Base-by-base conservation (phyloP, 2,329 filamentous ascomycete species). In the Bipolaris zeicola region DNA sequence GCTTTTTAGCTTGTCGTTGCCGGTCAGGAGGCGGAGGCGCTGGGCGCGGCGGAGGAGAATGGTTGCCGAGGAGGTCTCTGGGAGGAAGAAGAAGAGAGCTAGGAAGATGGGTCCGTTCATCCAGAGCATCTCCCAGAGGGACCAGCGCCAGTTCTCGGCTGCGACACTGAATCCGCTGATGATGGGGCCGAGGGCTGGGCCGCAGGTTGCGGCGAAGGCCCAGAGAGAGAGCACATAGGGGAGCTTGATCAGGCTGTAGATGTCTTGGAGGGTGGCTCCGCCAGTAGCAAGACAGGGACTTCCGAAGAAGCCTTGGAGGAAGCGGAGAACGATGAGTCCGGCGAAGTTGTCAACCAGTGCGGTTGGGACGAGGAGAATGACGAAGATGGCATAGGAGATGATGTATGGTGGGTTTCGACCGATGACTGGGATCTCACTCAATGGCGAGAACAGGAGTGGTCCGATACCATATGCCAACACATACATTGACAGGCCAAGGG, bases 81-180 rank as follows among this genome's bases (percentile, higher is more conserved):
- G 91, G 1, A 96, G 87, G 34, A 91, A 93, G 78, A 96, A 92
- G 51, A 89, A 89, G 74, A 95, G 91, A 54, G 92, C 74, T 14
- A 90, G 62, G 85, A 89, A 95, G 64, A 90, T 84, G 41, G 88
- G 75, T 3, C 83, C 87, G 34, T 90, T 81, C 28, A 96, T 72
- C 74, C 96, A 96, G 22, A 95, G 80, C 73, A 94, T 91, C 65
- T 96, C 85, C 89, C 90, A 94, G 77, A 94, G 92, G 0, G 93
- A 82, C 90, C 91, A 95, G 61, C 90, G 82, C 91, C 91, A 95
- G 51, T 88, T 88, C 1, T 82, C 77, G 0, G 84, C 85, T 60
- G 92, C 87, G 6, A 85, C 84, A 5, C 92, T 81, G 74, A 87
- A 96, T 13, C 92, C 92, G 59, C 90, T 91, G 13, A 89, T 83